Evolutionary conservation across 2,329 filamentous ascomycete species (phyloP), one percentile per base, ranked within the genome.

Genomic region (Taxawa tesnikishii): DNA sequence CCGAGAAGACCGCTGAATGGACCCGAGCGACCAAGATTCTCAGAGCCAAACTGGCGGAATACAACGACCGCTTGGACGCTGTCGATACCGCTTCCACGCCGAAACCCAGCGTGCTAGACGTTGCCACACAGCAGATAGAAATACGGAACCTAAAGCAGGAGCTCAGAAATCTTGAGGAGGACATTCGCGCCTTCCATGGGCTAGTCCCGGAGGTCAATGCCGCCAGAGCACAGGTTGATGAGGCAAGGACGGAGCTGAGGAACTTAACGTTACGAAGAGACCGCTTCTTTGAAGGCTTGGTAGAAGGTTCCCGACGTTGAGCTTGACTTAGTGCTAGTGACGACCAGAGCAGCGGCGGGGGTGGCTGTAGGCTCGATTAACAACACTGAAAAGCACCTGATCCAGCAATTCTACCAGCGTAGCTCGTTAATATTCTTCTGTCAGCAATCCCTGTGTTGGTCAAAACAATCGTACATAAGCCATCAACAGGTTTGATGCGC

Each of bases 1-100:
- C 73, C 8, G 73, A 74, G 42, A 69, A 78, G 42, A 88, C 84
- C n/a, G 65, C 77, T 4, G 79, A 90, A 31, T 72, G 80, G 56
- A 74, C 77, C 41, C 74, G 81, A 33, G 74, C 68, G 34, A 71
- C 79, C 29, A 84, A 83, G 50, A 58, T 70, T n/a, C 61, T 83
- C 23, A 59, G 67, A 10, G 59, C 73, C 3, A 79, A 79, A 43
- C 61, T 87, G 2, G 71, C 72, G 11, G 83, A 90, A 47, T 71
- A 82, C 35, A 48, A 50, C n/a, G 53, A 56, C 24, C 43, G 54
- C 16, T 31, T 56, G 11, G 32, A 26, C 10, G 33, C 36, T 4
- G 14, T 42, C 3, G 27, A 33, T 15, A 27, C 34, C 24, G 39
- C 40, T 7, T 47, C 45, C 12, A 46, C 44, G n/a, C 56, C 58